phyloP scores from a whole-genome alignment of 805 yeast genomes.

The Myxozyma neglecta region DNA sequence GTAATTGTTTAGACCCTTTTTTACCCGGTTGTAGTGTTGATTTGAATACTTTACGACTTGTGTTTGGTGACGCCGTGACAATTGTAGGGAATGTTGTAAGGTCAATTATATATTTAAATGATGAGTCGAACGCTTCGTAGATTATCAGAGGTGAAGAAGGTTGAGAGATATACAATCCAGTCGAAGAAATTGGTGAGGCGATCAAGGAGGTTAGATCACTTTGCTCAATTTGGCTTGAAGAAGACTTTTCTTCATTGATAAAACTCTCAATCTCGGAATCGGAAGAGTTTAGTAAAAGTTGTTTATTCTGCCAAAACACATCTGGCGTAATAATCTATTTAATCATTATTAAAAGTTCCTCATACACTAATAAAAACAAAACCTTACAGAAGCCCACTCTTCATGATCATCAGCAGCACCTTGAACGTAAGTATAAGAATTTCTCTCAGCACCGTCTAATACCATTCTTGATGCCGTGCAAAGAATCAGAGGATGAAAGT shows the following conservation, averaged over 20 bases:
- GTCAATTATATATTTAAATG: too few species aligned
- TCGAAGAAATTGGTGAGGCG: too few species aligned
- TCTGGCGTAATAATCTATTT: conserved; percentile 48
- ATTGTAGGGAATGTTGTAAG: too few species aligned
- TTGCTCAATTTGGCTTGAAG: background rate
- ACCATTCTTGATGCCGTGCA: conserved; percentile 64
- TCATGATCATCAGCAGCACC: conserved; percentile 97
- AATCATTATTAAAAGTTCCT: background rate
- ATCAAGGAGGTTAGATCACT: too few species aligned
- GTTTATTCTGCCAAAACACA: conserved; percentile 55
- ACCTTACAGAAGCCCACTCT: conserved; percentile 56
- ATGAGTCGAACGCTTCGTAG: too few species aligned
- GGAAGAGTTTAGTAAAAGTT: conserved; percentile 32
- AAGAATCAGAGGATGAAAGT: conserved; percentile 49
- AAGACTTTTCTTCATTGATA: background rate
- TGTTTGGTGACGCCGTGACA: background rate
- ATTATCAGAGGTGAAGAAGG: too few species aligned
- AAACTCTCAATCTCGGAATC: conserved; percentile 31
- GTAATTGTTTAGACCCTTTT: conserved; percentile 63
- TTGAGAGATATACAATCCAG: too few species aligned
- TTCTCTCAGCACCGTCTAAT: conserved; percentile 56
- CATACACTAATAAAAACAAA: background rate
- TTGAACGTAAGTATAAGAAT: conserved; percentile 68
- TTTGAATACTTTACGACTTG: background rate
- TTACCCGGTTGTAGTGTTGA: conserved; percentile 45